Percentiles rank a stretch among this genome's conserved stretches.
These are phyloP conservation scores for Glycine latifolia DNA, from an alignment of 306 rosid genomes.

Conservation along the genomic window DNA sequence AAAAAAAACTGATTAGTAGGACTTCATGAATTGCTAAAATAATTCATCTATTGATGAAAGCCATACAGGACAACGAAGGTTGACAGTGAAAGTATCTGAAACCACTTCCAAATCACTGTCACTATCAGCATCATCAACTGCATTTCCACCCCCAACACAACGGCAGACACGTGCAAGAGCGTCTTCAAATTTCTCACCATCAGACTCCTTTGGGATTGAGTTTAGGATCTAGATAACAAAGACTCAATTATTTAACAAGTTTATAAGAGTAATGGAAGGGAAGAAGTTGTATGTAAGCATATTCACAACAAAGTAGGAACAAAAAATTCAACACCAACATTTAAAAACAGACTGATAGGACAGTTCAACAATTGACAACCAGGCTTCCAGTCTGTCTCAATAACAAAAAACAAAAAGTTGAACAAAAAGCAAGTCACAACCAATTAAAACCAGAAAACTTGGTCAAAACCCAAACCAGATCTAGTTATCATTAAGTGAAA, in stretches of 20 bases:
- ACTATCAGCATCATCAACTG: constrained; percentile 83
- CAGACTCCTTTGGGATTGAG: constrained; percentile 84
- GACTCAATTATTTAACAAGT: constrained; percentile 15
- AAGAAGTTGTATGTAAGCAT: constrained; percentile 22
- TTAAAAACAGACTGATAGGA: constrained; percentile 10
- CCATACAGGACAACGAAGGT: constrained; percentile 95
- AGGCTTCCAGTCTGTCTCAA: background rate
- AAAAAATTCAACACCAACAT: constrained; percentile 23
- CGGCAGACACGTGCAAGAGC: constrained; percentile 98
- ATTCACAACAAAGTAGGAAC: background rate
- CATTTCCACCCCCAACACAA: constrained; percentile 86
- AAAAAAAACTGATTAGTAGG: constrained; percentile 40
- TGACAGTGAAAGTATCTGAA: constrained; percentile 81
- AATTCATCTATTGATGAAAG: constrained; percentile 29
- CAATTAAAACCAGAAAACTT: constrained; percentile 6
- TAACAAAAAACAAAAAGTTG: no score
- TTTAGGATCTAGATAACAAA: constrained; percentile 69
- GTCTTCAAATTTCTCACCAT: constrained; percentile 87
- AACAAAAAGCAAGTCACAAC: background rate
- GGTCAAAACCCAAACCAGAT: constrained; percentile 23
- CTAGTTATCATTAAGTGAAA: background rate
- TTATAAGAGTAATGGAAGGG: background rate
- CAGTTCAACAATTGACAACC: constrained; percentile 21
- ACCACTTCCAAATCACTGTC: constrained; percentile 99
- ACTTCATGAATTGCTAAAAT: constrained; percentile 12